Conservation (phyloP, 129 eudicot genomes). For the Apium graveolens region DNA sequence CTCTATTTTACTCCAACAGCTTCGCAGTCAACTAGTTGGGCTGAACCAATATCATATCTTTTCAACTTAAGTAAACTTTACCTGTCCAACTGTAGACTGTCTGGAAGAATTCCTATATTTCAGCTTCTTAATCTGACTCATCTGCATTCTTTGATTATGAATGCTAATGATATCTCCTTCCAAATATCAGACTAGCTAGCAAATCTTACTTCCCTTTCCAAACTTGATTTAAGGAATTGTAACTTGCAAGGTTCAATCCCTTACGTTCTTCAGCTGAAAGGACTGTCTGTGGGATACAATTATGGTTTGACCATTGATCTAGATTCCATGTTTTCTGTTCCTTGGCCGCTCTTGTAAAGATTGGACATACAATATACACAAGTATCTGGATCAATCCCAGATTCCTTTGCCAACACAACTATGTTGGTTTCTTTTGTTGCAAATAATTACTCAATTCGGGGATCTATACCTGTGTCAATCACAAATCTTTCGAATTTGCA, state of each 20-base stretch:
- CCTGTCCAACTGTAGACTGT: conserved; percentile 2
- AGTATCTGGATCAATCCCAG: conserved; percentile 7
- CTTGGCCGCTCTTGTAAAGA: neutral
- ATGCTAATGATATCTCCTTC: neutral
- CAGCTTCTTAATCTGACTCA: conserved; percentile 9
- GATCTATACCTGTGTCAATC: conserved; percentile 5
- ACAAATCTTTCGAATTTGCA: neutral
- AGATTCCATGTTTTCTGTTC: conserved; percentile 6
- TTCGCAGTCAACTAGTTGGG: neutral
- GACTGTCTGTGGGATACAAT: conserved; percentile 1
- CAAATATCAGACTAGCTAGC: conserved; percentile 2
- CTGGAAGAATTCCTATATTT: neutral
- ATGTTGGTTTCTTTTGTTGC: neutral
- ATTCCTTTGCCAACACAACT: conserved; percentile 2
- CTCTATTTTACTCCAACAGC: too few relatives aligned
- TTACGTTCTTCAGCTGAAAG: conserved; percentile 6
- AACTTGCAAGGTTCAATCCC: conserved; percentile 11
- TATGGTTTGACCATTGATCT: neutral
- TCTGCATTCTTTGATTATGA: conserved; percentile 1
- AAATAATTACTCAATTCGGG: neutral
- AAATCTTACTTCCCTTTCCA: conserved; percentile 10
- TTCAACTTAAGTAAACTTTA: neutral
- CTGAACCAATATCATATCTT: conserved; percentile 10
- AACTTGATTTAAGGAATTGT: neutral
- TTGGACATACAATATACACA: conserved; percentile 4